Evolutionary conservation across 805 yeast genomes (phyloP).

Genomic region (Isabelozyma heimii): DNA sequence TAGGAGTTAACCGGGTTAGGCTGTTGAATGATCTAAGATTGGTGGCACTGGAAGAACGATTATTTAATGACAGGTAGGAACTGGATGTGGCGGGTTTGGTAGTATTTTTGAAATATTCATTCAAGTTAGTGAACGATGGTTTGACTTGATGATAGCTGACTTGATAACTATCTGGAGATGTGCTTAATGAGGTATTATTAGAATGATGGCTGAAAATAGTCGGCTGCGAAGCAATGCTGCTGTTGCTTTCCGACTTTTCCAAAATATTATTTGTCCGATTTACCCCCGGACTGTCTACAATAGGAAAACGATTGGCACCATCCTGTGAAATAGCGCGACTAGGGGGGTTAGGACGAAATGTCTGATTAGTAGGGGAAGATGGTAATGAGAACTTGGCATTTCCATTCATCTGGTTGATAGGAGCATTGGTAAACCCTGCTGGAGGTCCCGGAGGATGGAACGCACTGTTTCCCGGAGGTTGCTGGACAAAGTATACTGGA

Average conservation of each 20-base stretch:
- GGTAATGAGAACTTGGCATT: constrained; percentile 27
- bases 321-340: constrained; percentile 12
- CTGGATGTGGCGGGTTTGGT: constrained; percentile 13
- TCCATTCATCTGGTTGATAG: constrained; percentile 12
- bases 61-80: constrained; percentile 15
- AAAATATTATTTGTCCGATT: constrained; percentile 6
- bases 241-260: constrained; percentile 24
- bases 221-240: constrained; percentile 18
- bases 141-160: constrained; percentile 3
- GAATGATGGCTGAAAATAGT: neutral
- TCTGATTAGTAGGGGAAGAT: constrained; percentile 23
- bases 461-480: constrained; percentile 4
- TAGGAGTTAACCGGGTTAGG: constrained; percentile 44
- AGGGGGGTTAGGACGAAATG: neutral
- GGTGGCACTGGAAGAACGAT: constrained; percentile 20
- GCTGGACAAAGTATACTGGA: constrained; percentile 36
- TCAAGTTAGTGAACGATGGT: constrained; percentile 25
- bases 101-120: constrained; percentile 26
- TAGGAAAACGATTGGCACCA: constrained; percentile 6
- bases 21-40: constrained; percentile 9
- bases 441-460: constrained; percentile 8
- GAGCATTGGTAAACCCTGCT: constrained; percentile 6
- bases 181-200: constrained; percentile 14
- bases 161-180: constrained; percentile 28
- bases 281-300: constrained; percentile 2